Evolutionary conservation across 2,329 filamentous ascomycete species (phyloP).

Genomic region (Pochonia chlamydosporia): DNA sequence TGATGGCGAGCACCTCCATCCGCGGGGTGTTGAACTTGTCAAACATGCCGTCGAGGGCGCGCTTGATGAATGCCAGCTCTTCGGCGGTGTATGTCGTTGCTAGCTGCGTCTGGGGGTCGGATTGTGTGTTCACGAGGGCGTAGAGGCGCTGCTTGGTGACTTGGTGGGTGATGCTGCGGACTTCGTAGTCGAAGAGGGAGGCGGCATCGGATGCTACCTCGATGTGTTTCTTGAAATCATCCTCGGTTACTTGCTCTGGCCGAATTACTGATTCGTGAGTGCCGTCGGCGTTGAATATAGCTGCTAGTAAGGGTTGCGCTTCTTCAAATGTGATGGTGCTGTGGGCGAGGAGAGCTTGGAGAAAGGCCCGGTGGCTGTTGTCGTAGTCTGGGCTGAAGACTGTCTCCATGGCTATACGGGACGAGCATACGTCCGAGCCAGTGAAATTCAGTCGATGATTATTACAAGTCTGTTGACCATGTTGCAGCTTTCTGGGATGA

Average conservation of each 20-base stretch:
- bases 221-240: conserved; percentile 65
- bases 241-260: conserved; percentile 59
- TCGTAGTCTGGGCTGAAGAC: conserved; percentile 33
- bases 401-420: conserved; percentile 16
- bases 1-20: conserved; percentile 80
- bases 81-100: conserved; percentile 76
- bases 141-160: conserved; percentile 60
- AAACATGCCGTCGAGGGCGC: conserved; percentile 87
- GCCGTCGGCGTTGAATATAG: conserved; percentile 58
- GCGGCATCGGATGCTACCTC: conserved; percentile 65
- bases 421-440: too few relatives aligned
- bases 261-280: conserved; percentile 33
- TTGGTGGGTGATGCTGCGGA: conserved; percentile 71
- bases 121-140: conserved; percentile 82
- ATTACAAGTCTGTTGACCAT: neutral
- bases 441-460: neutral
- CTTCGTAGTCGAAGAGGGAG: conserved; percentile 80
- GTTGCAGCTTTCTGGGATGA: conserved; percentile 4
- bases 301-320: conserved; percentile 67
- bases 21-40: conserved; percentile 74
- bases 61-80: conserved; percentile 84
- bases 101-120: conserved; percentile 78
- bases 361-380: conserved; percentile 76
- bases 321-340: conserved; percentile 72
- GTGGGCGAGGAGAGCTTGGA: conserved; percentile 80